Evolutionary conservation across 495 filamentous ascomycete genomes (phyloP).

Genomic region (Lasiosphaeria ovina): DNA sequence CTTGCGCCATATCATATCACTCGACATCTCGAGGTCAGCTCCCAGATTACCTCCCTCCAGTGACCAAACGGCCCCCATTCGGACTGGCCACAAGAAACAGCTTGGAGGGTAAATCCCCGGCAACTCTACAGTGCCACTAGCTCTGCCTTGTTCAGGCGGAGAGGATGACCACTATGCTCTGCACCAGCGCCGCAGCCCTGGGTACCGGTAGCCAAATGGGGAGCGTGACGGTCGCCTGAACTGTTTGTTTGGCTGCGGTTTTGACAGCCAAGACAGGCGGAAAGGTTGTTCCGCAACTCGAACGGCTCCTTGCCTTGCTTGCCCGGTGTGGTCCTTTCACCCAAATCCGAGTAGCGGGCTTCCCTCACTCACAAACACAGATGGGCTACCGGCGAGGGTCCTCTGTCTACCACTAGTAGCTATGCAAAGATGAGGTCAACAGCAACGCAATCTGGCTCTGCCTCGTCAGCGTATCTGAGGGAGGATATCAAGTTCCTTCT

Average conservation of each 20-base stretch:
- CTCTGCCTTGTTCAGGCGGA: conserved; percentile 5
- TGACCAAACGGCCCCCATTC: background rate
- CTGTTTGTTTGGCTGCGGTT: conserved; percentile 23
- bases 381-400: conserved; percentile 19
- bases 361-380: conserved; percentile 24
- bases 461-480: conserved; percentile 18
- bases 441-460: conserved; percentile 25
- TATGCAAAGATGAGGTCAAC: conserved; percentile 13
- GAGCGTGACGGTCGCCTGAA: conserved; percentile 16
- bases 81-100: background rate
- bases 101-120: background rate
- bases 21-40: background rate
- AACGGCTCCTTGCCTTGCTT: conserved; percentile 36
- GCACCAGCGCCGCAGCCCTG: conserved; percentile 3
- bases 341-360: conserved; percentile 23
- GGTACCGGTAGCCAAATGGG: conserved; percentile 6
- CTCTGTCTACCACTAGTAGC: conserved; percentile 12
- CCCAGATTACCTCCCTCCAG: background rate
- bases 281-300: conserved; percentile 28
- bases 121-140: background rate
- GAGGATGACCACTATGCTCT: background rate
- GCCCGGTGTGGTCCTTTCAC: conserved; percentile 33
- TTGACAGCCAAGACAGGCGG: conserved; percentile 15
- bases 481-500: conserved; percentile 22
- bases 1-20: conserved; percentile 8